These are phyloP conservation scores for Penicillium sp. DNA, from an alignment of 2,329 filamentous ascomycete species.

Conservation along the genomic window DNA sequence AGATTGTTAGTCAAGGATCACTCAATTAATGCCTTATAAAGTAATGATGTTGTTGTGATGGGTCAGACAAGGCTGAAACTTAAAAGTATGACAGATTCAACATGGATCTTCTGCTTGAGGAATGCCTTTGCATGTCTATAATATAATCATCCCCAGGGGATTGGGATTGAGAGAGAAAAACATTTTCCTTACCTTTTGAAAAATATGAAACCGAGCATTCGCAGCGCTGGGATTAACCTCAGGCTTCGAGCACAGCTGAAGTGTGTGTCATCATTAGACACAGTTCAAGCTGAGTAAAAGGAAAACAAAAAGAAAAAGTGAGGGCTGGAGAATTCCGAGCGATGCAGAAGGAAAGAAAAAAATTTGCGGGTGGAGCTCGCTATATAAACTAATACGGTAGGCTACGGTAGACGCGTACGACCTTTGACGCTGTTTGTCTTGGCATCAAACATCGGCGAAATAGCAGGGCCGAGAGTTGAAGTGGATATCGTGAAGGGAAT, in stretches of 20 bases:
- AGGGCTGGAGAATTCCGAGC: conserved; percentile 3
- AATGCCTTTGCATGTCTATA: conserved; percentile 66
- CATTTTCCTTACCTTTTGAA: conserved; percentile 45
- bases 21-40: conserved; percentile 21
- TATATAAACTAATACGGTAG: conserved; percentile 8
- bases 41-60: conserved; percentile 9
- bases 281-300: background rate
- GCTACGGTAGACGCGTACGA: background rate
- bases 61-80: conserved; percentile 71
- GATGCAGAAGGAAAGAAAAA: conserved; percentile 9
- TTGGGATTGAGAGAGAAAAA: conserved; percentile 11
- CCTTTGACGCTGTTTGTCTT: conserved; percentile 5
- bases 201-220: conserved; percentile 1
- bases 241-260: background rate
- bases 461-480: background rate
- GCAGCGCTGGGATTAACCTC: background rate
- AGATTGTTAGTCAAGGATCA: conserved; percentile 31
- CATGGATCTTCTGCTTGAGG: conserved; percentile 64
- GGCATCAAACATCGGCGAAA: conserved; percentile 11
- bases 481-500: background rate
- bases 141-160: conserved; percentile 56
- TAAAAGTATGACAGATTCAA: conserved; percentile 60
- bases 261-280: conserved; percentile 8
- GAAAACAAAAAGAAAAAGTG: background rate
- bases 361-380: conserved; percentile 8